phyloP scores from a whole-genome alignment of 352 stramenopile genomes.

The Globisporangium parvum region DNA sequence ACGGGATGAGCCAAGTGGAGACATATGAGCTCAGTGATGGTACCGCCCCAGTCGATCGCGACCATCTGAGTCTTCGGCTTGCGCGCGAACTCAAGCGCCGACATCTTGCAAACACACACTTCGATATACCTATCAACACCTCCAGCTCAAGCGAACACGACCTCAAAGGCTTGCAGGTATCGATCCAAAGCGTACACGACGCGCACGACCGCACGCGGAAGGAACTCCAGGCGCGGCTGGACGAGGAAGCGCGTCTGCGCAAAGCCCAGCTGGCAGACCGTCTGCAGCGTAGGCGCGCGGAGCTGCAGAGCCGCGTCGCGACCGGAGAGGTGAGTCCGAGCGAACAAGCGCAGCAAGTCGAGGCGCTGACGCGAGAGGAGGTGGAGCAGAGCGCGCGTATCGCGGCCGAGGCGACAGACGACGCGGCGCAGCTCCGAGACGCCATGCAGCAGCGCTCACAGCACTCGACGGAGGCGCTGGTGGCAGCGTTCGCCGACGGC shows the following conservation, averaged over 20 bases:
- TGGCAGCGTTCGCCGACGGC: conserved; percentile 8
- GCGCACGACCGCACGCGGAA: conserved; percentile 20
- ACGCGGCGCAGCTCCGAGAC: conserved; percentile 12
- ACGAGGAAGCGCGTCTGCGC: conserved; percentile 12
- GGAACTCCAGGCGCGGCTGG: conserved; percentile 1
- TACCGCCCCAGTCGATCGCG: too few species aligned
- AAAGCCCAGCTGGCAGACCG: conserved; percentile 20
- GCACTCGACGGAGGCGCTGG: conserved; percentile 12
- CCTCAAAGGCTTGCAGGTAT: conserved; percentile 12
- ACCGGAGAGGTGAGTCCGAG: conserved; percentile 3
- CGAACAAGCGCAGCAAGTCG: neutral
- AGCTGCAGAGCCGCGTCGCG: neutral
- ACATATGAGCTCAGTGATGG: neutral
- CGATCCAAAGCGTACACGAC: conserved; percentile 25
- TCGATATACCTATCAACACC: too few species aligned
- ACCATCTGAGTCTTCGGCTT: too few species aligned
- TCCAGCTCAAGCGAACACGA: too few species aligned
- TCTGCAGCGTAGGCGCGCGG: conserved; percentile 6
- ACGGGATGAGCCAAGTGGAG: too few species aligned
- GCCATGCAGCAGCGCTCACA: conserved; percentile 11
- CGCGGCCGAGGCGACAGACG: conserved; percentile 12
- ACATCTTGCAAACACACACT: too few species aligned
- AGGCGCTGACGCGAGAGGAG: conserved; percentile 19
- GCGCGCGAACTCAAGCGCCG: too few species aligned
- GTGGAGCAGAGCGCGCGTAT: conserved; percentile 11